Evolutionary conservation across 225 moss, liverwort and hornwort genomes (phyloP).

Genomic region (Physcomitrium patens): DNA sequence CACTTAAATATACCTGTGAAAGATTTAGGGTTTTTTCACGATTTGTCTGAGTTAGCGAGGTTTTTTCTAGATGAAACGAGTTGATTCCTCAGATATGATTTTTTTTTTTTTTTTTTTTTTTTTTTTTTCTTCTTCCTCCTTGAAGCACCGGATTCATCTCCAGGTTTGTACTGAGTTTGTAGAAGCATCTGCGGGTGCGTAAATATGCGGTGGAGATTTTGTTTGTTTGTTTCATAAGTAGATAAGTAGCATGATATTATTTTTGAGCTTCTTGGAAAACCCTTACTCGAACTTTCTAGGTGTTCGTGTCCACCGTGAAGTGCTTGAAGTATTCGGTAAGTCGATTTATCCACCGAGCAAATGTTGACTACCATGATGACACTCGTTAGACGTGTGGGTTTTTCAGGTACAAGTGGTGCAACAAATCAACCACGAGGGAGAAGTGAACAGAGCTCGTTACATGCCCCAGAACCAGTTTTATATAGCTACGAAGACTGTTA

Average conservation of each 20-base stretch:
- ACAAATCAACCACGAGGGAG: slow-evolving; percentile 89
- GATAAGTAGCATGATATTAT: neutral
- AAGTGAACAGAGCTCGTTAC: slow-evolving; percentile 87
- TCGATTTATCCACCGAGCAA: neutral
- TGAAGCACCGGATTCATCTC: neutral
- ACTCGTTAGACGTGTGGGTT: slow-evolving; percentile 1
- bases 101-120: too few relatives aligned
- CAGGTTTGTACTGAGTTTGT: neutral
- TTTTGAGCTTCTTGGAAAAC: too few relatives aligned
- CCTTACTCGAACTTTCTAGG: too few relatives aligned
- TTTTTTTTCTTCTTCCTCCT: too few relatives aligned
- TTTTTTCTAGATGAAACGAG: neutral
- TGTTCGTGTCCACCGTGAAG: too few relatives aligned
- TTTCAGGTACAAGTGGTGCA: slow-evolving; percentile 79
- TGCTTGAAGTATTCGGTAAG: too few relatives aligned
- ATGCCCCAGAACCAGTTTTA: slow-evolving; percentile 86
- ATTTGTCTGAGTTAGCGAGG: neutral
- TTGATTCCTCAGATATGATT: neutral
- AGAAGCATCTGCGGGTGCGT: neutral
- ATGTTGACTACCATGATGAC: neutral
- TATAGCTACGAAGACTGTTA: slow-evolving; percentile 88
- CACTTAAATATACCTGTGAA: neutral
- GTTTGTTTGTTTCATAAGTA: neutral
- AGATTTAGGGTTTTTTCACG: neutral
- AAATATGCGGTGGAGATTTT: neutral